Evolutionary conservation across 2,329 filamentous ascomycete genomes (phyloP).

Genomic region (Trichoderma sp.): DNA sequence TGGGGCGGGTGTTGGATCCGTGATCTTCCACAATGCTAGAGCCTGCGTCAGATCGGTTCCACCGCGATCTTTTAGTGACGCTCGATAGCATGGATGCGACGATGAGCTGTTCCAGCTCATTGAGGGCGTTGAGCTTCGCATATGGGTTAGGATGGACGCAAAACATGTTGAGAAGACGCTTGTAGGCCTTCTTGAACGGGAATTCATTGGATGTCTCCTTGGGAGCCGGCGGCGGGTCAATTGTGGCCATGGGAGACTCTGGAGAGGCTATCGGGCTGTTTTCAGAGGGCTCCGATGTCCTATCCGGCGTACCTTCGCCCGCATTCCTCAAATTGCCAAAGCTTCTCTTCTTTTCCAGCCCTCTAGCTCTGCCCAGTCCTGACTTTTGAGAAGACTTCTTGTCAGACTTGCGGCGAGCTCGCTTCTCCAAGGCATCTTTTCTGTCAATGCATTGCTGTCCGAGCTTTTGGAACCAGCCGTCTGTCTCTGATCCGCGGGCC

Average conservation of each 20-base stretch:
- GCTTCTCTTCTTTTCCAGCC: slow-evolving; percentile 69
- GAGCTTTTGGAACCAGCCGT: slow-evolving; percentile 78
- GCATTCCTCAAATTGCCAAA: slow-evolving; percentile 65
- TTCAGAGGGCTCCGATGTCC: slow-evolving; percentile 46
- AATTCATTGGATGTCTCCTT: slow-evolving; percentile 59
- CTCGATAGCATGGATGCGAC: slow-evolving; percentile 65
- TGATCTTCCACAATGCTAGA: slow-evolving; percentile 44
- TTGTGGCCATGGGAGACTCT: slow-evolving; percentile 42
- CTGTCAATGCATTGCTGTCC: slow-evolving; percentile 68
- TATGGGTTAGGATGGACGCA: slow-evolving; percentile 87
- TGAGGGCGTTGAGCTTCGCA: slow-evolving; percentile 79
- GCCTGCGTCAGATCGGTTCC: slow-evolving; percentile 45
- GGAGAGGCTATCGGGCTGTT: slow-evolving; percentile 45
- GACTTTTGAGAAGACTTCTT: slow-evolving; percentile 50
- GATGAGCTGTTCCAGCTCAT: slow-evolving; percentile 82
- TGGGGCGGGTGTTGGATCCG: slow-evolving; percentile 42
- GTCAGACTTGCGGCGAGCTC: slow-evolving; percentile 46
- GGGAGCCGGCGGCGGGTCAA: slow-evolving; percentile 30
- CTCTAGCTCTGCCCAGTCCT: slow-evolving; percentile 53
- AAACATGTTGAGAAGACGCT: slow-evolving; percentile 80
- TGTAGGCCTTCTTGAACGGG: slow-evolving; percentile 79
- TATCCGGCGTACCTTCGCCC: slow-evolving; percentile 47
- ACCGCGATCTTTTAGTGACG: slow-evolving; percentile 42
- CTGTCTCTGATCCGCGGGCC: slow-evolving; percentile 88
- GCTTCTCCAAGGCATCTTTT: slow-evolving; percentile 58